Base-by-base conservation (phyloP, 352 stramenopile species). In the Porosira glacialis region DNA sequence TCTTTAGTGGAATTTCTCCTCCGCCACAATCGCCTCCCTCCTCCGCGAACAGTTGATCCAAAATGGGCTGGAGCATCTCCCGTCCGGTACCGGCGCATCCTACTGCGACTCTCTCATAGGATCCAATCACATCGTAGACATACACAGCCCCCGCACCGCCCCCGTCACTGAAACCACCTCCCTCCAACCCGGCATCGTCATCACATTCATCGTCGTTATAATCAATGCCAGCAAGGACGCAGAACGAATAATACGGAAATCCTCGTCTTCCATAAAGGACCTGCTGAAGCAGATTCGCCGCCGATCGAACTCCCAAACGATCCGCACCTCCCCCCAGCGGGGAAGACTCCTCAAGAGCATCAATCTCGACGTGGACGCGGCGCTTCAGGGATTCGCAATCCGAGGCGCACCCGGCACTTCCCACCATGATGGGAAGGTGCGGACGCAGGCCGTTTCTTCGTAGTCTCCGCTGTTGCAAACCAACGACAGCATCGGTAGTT, bases 181-280 rank as follows among this genome's bases (percentile, higher is more conserved):
- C n/a, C n/a, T n/a, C n/a, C n/a, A n/a, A n/a, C n/a, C n/a, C n/a
- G n/a, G n/a, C n/a, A n/a, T n/a, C n/a, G n/a, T n/a, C n/a, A n/a
- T n/a, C n/a, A n/a, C n/a, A n/a, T 21, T 31, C 2, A 49, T 56
- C 41, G 50, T 19, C 3, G 33, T 10, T 19, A 11, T 17, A 15
- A 52, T 83, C 56, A 19, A 90, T 59, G 17, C 81, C 84, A 30
- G 72, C 77, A 17, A 85, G 66, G 30, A 89, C 76, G 61, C 84
- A 90, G 74, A 90, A 90, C 0, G 64, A 75, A 71, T 90, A 90
- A 49, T 75, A 90, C 22, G 84, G 84, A 80, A 90, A 90, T 13
- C 44, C 55, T 15, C 84, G 64, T 19, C 84, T 58, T 55, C 35
- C 49, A 66, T 90, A 90, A 10, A 90, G 56, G 0, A 78, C 65